Percentiles rank a stretch among this genome's conserved stretches.
These are phyloP conservation scores for Backusella sp. DNA, from an alignment of 192 early-diverging fungal species.

Conservation along the genomic window DNA sequence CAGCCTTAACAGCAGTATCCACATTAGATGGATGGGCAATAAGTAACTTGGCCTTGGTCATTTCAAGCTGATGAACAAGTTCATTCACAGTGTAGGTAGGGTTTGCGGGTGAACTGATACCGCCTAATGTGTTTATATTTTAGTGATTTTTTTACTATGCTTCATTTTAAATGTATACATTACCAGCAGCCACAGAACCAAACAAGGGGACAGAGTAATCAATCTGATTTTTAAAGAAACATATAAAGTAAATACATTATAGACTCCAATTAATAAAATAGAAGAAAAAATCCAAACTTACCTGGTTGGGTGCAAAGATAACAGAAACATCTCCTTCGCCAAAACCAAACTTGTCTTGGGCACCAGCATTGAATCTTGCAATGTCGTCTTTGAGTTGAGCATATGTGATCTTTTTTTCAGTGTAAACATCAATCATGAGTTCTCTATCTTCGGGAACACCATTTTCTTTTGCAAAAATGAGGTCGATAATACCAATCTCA, in stretches of 20 bases:
- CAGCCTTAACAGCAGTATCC: conserved; percentile 40
- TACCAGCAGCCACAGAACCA: conserved; percentile 38
- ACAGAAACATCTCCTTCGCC: conserved; percentile 67
- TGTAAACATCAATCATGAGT: conserved; percentile 51
- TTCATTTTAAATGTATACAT: background rate
- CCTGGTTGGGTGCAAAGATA: conserved; percentile 39
- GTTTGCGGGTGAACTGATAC: conserved; percentile 68
- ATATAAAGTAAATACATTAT: background rate
- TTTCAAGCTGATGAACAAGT: conserved; percentile 70
- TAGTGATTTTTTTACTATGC: background rate
- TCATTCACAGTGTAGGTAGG: conserved; percentile 77
- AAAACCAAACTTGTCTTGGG: conserved; percentile 50
- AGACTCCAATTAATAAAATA: background rate
- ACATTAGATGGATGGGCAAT: conserved; percentile 48
- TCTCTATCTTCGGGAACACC: conserved; percentile 22
- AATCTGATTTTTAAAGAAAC: conserved; percentile 14
- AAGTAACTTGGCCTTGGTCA: conserved; percentile 61
- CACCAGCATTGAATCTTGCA: conserved; percentile 49
- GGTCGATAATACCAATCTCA: background rate
- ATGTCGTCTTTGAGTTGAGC: conserved; percentile 43
- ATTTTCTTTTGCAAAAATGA: background rate
- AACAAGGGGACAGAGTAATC: conserved; percentile 33
- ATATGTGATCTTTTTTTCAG: conserved; percentile 45
- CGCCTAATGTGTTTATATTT: conserved; percentile 37
- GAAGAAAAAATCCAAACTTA: background rate